These are phyloP conservation scores for Hypholoma sublateritium DNA, from an alignment of 768 basidiomycete species.

Conservation along the genomic window DNA sequence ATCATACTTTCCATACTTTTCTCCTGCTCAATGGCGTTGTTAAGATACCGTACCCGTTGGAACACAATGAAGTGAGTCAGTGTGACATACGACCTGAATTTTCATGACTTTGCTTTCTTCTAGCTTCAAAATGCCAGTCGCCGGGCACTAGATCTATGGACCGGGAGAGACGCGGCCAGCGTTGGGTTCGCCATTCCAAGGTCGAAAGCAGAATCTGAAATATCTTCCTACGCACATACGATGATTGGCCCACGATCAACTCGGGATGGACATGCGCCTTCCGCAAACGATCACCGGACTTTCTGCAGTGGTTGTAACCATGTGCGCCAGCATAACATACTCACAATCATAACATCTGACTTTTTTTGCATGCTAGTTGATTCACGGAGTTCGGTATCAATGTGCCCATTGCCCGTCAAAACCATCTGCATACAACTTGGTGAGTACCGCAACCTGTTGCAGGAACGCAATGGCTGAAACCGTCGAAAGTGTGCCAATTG, in stretches of 20 bases:
- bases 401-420: conserved; percentile 87
- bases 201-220: conserved; percentile 56
- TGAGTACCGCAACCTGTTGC: conserved; percentile 33
- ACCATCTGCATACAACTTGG: conserved; percentile 71
- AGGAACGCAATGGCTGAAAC: conserved; percentile 1
- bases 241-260: conserved; percentile 52
- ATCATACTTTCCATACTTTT: neutral
- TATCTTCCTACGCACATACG: conserved; percentile 66
- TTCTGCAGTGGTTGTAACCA: conserved; percentile 61
- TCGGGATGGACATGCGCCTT: conserved; percentile 27
- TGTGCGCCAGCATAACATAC: conserved; percentile 34
- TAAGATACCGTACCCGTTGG: conserved; percentile 86
- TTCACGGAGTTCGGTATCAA: conserved; percentile 81
- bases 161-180: conserved; percentile 68
- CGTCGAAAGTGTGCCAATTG: conserved; percentile 70
- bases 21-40: neutral
- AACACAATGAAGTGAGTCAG: conserved; percentile 58
- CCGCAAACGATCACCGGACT: conserved; percentile 53
- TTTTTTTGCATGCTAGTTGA: conserved; percentile 42
- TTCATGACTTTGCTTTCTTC: neutral
- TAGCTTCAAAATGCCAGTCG: conserved; percentile 69
- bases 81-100: neutral
- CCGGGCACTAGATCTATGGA: conserved; percentile 75
- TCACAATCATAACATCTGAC: neutral
- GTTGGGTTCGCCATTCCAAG: conserved; percentile 45